Conservation (phyloP, 2,329 filamentous ascomycete species). For the Pestalotiopsis sp. region DNA sequence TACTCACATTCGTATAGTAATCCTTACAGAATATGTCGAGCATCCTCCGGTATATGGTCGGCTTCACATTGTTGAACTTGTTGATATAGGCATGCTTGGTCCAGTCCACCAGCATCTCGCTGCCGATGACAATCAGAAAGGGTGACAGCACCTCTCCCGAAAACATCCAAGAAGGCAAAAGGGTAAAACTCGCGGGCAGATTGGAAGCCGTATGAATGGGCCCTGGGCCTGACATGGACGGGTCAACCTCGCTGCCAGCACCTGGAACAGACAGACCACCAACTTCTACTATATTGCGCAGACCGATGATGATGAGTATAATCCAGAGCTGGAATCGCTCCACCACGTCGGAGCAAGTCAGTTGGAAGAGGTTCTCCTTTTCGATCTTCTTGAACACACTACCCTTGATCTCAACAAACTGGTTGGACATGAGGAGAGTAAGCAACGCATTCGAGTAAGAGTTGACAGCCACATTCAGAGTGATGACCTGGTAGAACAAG, state of each 20-base stretch:
- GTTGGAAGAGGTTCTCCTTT: slow-evolving; percentile 95
- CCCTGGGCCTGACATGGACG: slow-evolving; percentile 53
- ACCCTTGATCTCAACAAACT: slow-evolving; percentile 98
- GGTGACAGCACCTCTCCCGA: slow-evolving; percentile 89
- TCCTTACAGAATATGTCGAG: slow-evolving; percentile 95
- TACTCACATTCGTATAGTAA: slow-evolving; percentile 89
- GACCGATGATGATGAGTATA: slow-evolving; percentile 94
- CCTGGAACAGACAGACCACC: slow-evolving; percentile 75
- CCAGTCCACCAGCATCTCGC: slow-evolving; percentile 96
- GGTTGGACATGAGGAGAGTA: slow-evolving; percentile 91
- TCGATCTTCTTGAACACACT: slow-evolving; percentile 99
- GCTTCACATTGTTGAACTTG: slow-evolving; percentile 98
- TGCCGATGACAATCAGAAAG: slow-evolving; percentile 91
- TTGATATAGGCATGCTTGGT: slow-evolving; percentile 97
- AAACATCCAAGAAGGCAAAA: slow-evolving; percentile 77
- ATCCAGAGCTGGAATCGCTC: slow-evolving; percentile 98
- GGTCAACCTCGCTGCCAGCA: slow-evolving; percentile 50
- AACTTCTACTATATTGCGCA: slow-evolving; percentile 95
- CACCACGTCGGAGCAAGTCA: slow-evolving; percentile 95
- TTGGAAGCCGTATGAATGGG: slow-evolving; percentile 73
- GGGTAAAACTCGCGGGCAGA: slow-evolving; percentile 86
- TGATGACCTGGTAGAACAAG: slow-evolving; percentile 96
- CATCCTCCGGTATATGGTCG: slow-evolving; percentile 84
- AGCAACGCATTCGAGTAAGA: slow-evolving; percentile 96
- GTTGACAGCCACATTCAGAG: slow-evolving; percentile 96